Evolutionary conservation across 2,329 filamentous ascomycete genomes (phyloP).

Genomic region (Fusarium praegraminearum): DNA sequence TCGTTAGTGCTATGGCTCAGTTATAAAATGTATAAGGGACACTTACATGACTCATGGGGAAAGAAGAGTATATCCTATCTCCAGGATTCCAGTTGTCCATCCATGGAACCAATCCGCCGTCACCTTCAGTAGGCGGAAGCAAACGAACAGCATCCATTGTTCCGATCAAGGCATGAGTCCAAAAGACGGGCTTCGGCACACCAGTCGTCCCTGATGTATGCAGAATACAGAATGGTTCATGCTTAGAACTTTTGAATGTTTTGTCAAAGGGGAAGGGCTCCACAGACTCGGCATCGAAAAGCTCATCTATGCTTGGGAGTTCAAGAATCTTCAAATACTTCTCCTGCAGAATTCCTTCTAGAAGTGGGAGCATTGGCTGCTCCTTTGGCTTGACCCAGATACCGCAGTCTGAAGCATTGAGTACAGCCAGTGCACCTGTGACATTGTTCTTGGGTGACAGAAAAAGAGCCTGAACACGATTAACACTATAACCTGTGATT

Average conservation of each 20-base stretch:
- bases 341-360: conserved; percentile 43
- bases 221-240: conserved; percentile 54
- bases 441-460: conserved; percentile 53
- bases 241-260: conserved; percentile 49
- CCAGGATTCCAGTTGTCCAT: conserved; percentile 38
- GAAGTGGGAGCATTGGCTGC: conserved; percentile 33
- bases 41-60: conserved; percentile 20
- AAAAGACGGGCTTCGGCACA: conserved; percentile 55
- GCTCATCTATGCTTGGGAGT: conserved; percentile 47
- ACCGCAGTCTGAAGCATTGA: conserved; percentile 50
- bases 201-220: conserved; percentile 60
- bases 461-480: conserved; percentile 47
- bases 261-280: conserved; percentile 49
- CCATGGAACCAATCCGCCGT: conserved; percentile 43
- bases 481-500: not conserved
- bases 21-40: fast-evolving
- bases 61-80: conserved; percentile 51
- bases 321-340: conserved; percentile 47
- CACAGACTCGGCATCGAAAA: conserved; percentile 31
- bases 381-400: conserved; percentile 47
- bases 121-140: conserved; percentile 50
- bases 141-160: conserved; percentile 55
- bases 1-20: fast-evolving
- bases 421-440: conserved; percentile 50
- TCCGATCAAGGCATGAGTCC: conserved; percentile 50